These are phyloP conservation scores for Amoeboaphelidium protococcarum DNA, from an alignment of 371 early-diverging fungal genomes.

Conservation along the genomic window DNA sequence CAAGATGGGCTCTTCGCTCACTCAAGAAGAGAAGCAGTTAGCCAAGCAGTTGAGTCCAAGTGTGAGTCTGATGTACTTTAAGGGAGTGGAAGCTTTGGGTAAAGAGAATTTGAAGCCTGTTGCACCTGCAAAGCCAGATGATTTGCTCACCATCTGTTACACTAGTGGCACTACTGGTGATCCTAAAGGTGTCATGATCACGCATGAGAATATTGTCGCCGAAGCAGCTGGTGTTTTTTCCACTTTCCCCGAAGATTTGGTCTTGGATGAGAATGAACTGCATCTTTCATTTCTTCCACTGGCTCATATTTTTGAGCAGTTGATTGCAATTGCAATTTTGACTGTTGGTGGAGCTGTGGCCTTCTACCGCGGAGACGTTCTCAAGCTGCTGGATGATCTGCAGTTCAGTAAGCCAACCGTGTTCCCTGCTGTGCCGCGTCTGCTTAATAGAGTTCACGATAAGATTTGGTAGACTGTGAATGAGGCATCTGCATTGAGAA, in stretches of 20 bases:
- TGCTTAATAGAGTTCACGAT: constrained; percentile 15
- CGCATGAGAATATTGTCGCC: constrained; percentile 61
- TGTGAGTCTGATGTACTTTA: constrained; percentile 20
- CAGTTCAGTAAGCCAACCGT: constrained; percentile 10
- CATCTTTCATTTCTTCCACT: constrained; percentile 79
- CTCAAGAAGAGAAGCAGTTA: background rate
- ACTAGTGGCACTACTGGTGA: constrained; percentile 80
- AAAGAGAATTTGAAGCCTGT: constrained; percentile 27
- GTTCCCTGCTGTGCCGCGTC: constrained; percentile 18
- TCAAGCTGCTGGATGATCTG: constrained; percentile 10
- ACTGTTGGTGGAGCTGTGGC: constrained; percentile 53
- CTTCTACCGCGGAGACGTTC: constrained; percentile 34
- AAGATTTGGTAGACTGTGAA: constrained; percentile 9
- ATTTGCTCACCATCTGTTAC: constrained; percentile 77
- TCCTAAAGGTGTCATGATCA: constrained; percentile 65
- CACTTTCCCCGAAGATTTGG: constrained; percentile 26
- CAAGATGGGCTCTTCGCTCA: background rate
- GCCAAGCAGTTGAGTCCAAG: constrained; percentile 4
- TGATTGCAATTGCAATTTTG: constrained; percentile 42
- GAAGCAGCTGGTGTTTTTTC: constrained; percentile 2
- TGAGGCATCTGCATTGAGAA: constrained; percentile 5
- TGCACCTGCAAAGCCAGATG: constrained; percentile 34
- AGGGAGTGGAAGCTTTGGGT: constrained; percentile 32
- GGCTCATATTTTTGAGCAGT: constrained; percentile 64
- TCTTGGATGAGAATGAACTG: constrained; percentile 20